phyloP scores from a whole-genome alignment of 2,329 filamentous ascomycete genomes.

The Aureobasidium sp. region DNA sequence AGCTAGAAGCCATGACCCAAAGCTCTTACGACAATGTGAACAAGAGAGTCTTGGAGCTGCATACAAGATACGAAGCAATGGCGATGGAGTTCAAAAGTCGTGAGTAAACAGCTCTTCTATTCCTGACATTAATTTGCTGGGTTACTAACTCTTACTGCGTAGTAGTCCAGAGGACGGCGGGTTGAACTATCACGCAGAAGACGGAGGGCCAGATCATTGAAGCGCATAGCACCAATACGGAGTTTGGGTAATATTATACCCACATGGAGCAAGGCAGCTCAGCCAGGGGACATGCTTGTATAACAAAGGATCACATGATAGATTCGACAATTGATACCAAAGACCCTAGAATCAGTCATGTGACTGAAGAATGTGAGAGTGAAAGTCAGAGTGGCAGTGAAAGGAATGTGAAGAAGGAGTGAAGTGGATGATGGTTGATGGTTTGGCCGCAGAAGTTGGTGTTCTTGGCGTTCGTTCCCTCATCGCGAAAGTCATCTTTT shows the following conservation, averaged over 20 bases:
- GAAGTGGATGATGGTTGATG: not conserved
- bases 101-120: not conserved
- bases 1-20: not conserved
- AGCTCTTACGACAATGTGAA: not conserved
- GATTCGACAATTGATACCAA: not conserved
- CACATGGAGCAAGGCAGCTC: not conserved
- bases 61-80: not conserved
- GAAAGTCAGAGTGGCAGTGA: not conserved
- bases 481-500: not conserved
- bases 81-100: not conserved
- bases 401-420: not conserved
- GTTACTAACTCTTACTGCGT: not conserved
- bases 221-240: not conserved
- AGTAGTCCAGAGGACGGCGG: not conserved
- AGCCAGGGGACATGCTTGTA: not conserved
- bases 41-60: not conserved
- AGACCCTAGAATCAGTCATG: not conserved
- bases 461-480: not conserved
- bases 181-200: not conserved
- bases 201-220: not conserved
- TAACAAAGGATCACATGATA: not conserved
- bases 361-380: not conserved
- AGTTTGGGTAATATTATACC: not conserved
- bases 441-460: not conserved
- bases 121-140: not conserved